phyloP scores from a whole-genome alignment of 257 asterid genomes.

The Solanum okadae region DNA sequence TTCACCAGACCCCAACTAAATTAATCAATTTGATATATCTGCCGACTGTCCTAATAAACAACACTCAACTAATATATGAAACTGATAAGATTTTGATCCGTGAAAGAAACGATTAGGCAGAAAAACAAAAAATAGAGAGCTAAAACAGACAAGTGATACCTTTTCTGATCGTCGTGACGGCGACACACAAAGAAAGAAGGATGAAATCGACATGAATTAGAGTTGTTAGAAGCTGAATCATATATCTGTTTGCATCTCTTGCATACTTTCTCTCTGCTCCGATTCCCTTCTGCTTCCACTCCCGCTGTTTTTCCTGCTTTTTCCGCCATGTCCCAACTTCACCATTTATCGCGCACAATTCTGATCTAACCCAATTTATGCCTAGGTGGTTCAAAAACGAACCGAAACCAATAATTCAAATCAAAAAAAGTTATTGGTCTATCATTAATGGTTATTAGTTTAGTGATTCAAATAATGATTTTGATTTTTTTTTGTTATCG shows the following conservation, averaged over 20 bases:
- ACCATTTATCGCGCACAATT: background rate
- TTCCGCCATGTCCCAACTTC: background rate
- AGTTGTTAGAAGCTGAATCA: slow-evolving; percentile 34
- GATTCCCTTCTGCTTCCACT: background rate
- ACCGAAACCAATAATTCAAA: rapidly evolving
- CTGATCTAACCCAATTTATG: background rate
- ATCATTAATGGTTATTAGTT: too few relatives aligned
- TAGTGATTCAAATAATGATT: rapidly evolving
- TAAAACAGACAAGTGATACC: slow-evolving; percentile 20
- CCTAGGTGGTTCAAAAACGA: too few relatives aligned
- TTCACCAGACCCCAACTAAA: background rate
- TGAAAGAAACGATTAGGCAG: background rate
- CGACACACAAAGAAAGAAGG: slow-evolving; percentile 94
- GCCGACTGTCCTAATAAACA: background rate
- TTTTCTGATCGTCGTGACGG: slow-evolving; percentile 93
- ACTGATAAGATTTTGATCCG: background rate
- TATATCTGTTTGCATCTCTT: slow-evolving; percentile 57
- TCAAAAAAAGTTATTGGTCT: too few relatives aligned
- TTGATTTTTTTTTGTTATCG: too few relatives aligned
- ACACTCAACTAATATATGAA: background rate
- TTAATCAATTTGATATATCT: background rate
- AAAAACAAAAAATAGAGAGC: background rate
- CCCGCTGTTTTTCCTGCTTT: background rate
- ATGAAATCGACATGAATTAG: slow-evolving; percentile 69
- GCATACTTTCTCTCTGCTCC: slow-evolving; percentile 30